Percentiles rank a stretch among this genome's conserved stretches.
phyloP scores from a whole-genome alignment of 352 stramenopile species.

The Phytophthora agathidicida region DNA sequence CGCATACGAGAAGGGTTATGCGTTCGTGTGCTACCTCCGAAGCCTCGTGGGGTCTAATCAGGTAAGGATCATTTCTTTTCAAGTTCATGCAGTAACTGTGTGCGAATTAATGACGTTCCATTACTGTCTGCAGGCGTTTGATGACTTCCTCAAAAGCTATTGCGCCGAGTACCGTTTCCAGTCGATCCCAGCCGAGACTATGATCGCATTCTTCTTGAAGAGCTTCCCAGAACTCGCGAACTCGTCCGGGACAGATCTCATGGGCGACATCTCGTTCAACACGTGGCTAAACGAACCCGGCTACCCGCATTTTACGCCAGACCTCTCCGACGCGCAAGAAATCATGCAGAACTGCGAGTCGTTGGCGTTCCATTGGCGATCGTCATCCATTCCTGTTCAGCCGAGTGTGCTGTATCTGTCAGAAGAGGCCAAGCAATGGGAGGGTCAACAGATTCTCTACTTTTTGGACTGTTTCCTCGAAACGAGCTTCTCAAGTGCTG shows the following conservation, averaged over 20 bases:
- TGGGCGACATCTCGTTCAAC: slow-evolving; percentile 64
- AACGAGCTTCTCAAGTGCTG: slow-evolving; percentile 40
- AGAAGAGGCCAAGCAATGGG: slow-evolving; percentile 63
- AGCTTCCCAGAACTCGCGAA: slow-evolving; percentile 68
- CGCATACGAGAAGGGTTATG: slow-evolving; percentile 85
- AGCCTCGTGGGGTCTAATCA: slow-evolving; percentile 67
- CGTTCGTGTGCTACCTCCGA: slow-evolving; percentile 78
- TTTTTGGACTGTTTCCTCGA: slow-evolving; percentile 73
- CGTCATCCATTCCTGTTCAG: slow-evolving; percentile 56
- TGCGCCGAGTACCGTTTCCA: slow-evolving; percentile 72
- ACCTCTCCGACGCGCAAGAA: slow-evolving; percentile 68
- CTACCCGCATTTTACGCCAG: slow-evolving; percentile 60
- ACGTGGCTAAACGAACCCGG: slow-evolving; percentile 74
- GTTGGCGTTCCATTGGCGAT: slow-evolving; percentile 66
- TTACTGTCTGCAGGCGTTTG: slow-evolving; percentile 48
- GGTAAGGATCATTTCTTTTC: slow-evolving; percentile 22
- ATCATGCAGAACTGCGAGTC: slow-evolving; percentile 76
- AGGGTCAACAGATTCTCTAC: slow-evolving; percentile 64
- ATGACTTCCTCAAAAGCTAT: slow-evolving; percentile 74
- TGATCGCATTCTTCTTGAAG: slow-evolving; percentile 73
- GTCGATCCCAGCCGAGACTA: slow-evolving; percentile 75
- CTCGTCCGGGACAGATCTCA: slow-evolving; percentile 48
- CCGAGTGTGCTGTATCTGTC: slow-evolving; percentile 70
- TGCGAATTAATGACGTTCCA: not conserved
- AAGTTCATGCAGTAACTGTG: not conserved